Percentiles rank a stretch among this genome's conserved stretches.
Conservation (phyloP, 2,329 filamentous ascomycete species). For the Aspergillus viridinutans region DNA sequence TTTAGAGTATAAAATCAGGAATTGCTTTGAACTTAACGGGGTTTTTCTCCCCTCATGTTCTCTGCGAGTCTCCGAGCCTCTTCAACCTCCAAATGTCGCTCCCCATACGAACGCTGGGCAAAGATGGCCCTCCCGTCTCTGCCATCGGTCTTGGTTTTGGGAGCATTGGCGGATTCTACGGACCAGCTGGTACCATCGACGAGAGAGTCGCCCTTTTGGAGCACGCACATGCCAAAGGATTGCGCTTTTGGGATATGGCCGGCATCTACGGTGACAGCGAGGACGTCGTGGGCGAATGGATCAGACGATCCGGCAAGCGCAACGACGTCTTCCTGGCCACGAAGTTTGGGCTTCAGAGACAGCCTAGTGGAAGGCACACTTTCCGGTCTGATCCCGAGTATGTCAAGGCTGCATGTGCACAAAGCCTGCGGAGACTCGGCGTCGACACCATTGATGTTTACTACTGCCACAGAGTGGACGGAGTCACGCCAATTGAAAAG, state of each 20-base stretch:
- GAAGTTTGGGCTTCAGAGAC: constrained; percentile 32
- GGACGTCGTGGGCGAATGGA: constrained; percentile 35
- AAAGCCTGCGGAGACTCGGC: constrained; percentile 33
- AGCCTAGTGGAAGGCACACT: constrained; percentile 10
- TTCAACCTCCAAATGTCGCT: background rate
- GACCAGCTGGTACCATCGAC: constrained; percentile 10
- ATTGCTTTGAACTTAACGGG: background rate
- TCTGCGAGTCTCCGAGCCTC: background rate
- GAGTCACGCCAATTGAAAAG: constrained; percentile 42
- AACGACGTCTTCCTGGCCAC: constrained; percentile 40
- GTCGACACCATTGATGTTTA: constrained; percentile 41
- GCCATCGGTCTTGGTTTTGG: constrained; percentile 23
- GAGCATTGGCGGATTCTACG: constrained; percentile 19
- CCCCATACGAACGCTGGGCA: constrained; percentile 12
- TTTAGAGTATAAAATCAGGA: background rate
- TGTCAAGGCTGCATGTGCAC: constrained; percentile 31
- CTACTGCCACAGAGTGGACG: constrained; percentile 44
- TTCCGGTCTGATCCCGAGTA: constrained; percentile 37
- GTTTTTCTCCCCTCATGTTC: background rate
- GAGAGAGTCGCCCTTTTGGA: constrained; percentile 22
- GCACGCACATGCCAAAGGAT: constrained; percentile 27
- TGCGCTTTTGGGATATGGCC: constrained; percentile 31
- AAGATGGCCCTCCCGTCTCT: constrained; percentile 17
- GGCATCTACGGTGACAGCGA: constrained; percentile 31
- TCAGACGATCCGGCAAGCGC: constrained; percentile 35